Percentiles rank a stretch among this genome's conserved stretches.
phyloP scores from a whole-genome alignment of 108 stramenopile species.

The Fistulifera solaris region DNA sequence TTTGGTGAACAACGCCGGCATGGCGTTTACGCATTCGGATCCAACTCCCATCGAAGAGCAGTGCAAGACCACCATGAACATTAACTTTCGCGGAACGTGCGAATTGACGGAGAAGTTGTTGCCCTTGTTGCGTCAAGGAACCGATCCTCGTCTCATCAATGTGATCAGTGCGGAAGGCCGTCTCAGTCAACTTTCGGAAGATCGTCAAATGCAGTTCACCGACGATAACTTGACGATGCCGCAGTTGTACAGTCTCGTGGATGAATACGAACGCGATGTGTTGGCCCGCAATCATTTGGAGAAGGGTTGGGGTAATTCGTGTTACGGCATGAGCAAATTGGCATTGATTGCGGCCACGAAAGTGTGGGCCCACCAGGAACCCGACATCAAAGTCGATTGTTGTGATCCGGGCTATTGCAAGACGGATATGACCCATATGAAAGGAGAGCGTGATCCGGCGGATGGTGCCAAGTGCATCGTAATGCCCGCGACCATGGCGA shows the following conservation, averaged over 20 bases:
- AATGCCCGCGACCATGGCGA: constrained; percentile 50
- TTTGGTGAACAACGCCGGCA: constrained; percentile 57
- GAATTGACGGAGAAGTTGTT: constrained; percentile 52
- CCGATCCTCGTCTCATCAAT: constrained; percentile 55
- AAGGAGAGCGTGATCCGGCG: constrained; percentile 40
- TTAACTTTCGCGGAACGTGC: constrained; percentile 63
- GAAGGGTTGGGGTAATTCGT: constrained; percentile 60
- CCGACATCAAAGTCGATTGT: constrained; percentile 36
- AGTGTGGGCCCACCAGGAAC: constrained; percentile 43
- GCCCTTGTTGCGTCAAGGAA: constrained; percentile 31
- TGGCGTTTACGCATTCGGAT: constrained; percentile 50
- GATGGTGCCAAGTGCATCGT: constrained; percentile 71
- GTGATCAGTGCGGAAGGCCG: constrained; percentile 42
- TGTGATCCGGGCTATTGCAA: constrained; percentile 77
- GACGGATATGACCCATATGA: constrained; percentile 73
- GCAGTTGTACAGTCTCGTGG: constrained; percentile 28
- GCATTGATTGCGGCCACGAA: constrained; percentile 69
- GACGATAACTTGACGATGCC: constrained; percentile 28
- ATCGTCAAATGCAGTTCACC: constrained; percentile 30
- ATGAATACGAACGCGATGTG: constrained; percentile 52
- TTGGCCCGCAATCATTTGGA: constrained; percentile 32
- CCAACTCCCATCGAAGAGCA: constrained; percentile 58
- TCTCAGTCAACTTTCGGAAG: constrained; percentile 33
- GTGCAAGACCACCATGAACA: constrained; percentile 46
- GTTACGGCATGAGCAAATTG: constrained; percentile 82